Percentiles rank a stretch among this genome's conserved stretches.
phyloP scores from a whole-genome alignment of 2,329 filamentous ascomycete genomes.

The Nannizzia gypsea region DNA sequence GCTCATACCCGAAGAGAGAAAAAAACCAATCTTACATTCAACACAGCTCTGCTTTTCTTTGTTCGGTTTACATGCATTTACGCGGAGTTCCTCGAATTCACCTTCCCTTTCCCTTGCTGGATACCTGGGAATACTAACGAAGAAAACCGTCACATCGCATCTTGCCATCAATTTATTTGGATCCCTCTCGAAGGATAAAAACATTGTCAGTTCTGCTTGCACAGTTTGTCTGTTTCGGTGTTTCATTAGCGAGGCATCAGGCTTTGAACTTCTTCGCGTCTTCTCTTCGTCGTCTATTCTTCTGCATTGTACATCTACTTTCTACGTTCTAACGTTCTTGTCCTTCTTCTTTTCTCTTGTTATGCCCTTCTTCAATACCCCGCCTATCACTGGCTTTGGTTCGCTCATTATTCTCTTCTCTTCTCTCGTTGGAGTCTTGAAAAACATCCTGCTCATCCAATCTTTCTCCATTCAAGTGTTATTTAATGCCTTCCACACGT shows the following conservation, averaged over 20 bases:
- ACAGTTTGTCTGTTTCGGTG: neutral
- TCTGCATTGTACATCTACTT: neutral
- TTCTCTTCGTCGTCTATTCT: neutral
- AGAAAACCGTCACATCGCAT: neutral
- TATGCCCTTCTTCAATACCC: neutral
- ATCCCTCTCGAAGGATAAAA: neutral
- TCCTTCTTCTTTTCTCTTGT: neutral
- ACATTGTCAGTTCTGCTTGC: neutral
- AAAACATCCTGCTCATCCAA: neutral
- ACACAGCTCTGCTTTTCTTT: neutral
- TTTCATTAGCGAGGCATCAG: neutral
- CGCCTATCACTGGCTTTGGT: neutral
- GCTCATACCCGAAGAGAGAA: neutral
- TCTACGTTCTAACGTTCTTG: no score
- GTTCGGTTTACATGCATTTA: neutral
- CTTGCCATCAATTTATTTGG: neutral
- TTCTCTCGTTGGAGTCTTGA: no score
- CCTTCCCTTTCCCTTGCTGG: neutral
- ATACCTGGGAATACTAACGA: neutral
- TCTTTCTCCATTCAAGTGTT: neutral
- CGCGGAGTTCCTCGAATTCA: neutral
- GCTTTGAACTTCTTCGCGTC: neutral
- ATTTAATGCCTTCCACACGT: neutral
- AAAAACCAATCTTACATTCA: neutral
- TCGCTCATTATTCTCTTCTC: neutral